Evolutionary conservation across 2,329 filamentous ascomycete genomes (phyloP), one percentile per base, ranked within the genome.

Genomic region (Sclerotiophoma versabilis): DNA sequence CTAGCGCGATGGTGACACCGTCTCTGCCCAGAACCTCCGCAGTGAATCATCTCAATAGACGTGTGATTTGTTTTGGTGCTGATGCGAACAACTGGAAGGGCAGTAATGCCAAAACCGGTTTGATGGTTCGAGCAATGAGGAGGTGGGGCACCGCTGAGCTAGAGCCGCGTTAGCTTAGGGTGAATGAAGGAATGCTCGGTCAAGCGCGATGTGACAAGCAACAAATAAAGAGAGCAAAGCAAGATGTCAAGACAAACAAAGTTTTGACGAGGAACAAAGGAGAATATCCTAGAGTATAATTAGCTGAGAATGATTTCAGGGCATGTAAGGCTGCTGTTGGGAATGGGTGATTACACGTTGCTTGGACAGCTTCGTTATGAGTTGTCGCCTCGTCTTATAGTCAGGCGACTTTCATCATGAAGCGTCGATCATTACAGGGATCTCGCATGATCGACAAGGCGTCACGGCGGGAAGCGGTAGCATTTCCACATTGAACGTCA

Each of bases 381-480:
- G 26, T 44, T 33, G 38, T 44, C 37, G 20, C 44, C 17, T 36
- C 48, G 43, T 44, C 41, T 42, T 19, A 47, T 11, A 37, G 17
- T 50, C 52, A 47, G 41, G 41, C 39, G 39, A 49, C 34, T 48
- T 41, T 53, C 44, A 41, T 53, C 23, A 44, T 49, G 8, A 17
- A 34, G 15, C 15, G 36, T 37, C 33, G 39, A 57, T 57, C 54
- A 30, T 34, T 25, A 23, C 41, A 49, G 32, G 29, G 32, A 30
- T 36, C 8, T 2, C 8, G 25, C 42, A 43, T 39, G 47, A 51
- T 49, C 42, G 55, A 51, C 42, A 30, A 37, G 39, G 33, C 32
- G 25, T 33, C 32, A 33, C 12, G 22, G 25, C 50, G 33, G 44
- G 38, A 43, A 33, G 32, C 50, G 37, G 44, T 29, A 43, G 44